A percentile compares a stretch with the other conserved stretches of the same genome.
These are phyloP conservation scores for Aspergillus mulundensis DNA, from an alignment of 495 filamentous ascomycete species.

Conservation along the genomic window DNA sequence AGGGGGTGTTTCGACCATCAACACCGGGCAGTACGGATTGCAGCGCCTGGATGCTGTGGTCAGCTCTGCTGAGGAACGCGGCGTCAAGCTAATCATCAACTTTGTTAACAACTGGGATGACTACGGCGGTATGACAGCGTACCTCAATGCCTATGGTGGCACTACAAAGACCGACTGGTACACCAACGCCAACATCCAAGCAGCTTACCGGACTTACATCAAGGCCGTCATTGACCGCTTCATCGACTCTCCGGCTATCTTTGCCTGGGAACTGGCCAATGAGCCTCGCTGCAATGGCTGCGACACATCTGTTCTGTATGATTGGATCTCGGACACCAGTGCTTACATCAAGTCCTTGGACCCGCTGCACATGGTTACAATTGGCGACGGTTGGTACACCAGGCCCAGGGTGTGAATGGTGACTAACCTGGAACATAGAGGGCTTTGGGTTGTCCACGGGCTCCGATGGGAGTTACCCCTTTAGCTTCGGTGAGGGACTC, in stretches of 20 bases:
- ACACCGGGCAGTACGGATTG: constrained; percentile 62
- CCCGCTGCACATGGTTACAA: constrained; percentile 59
- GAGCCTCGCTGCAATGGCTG: constrained; percentile 67
- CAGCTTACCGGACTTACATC: constrained; percentile 61
- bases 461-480: constrained; percentile 55
- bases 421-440: constrained; percentile 10
- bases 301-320: constrained; percentile 50
- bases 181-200: constrained; percentile 51
- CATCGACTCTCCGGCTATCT: constrained; percentile 52
- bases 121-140: constrained; percentile 64
- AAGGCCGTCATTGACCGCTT: constrained; percentile 59
- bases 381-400: constrained; percentile 46
- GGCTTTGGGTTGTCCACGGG: constrained; percentile 37
- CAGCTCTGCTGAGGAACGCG: constrained; percentile 49
- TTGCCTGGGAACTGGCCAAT: constrained; percentile 71
- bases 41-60: constrained; percentile 66
- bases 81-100: constrained; percentile 57
- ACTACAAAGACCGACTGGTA: constrained; percentile 45
- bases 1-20: constrained; percentile 54
- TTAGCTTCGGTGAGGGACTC: constrained; percentile 54
- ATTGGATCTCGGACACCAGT: constrained; percentile 58
- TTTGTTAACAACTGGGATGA: constrained; percentile 59
- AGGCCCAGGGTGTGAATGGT: neutral
- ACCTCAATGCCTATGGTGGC: constrained; percentile 50
- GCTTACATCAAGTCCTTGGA: constrained; percentile 66